Evolutionary conservation across 768 basidiomycete genomes (phyloP).

Genomic region (Hebeloma cylindrosporum): DNA sequence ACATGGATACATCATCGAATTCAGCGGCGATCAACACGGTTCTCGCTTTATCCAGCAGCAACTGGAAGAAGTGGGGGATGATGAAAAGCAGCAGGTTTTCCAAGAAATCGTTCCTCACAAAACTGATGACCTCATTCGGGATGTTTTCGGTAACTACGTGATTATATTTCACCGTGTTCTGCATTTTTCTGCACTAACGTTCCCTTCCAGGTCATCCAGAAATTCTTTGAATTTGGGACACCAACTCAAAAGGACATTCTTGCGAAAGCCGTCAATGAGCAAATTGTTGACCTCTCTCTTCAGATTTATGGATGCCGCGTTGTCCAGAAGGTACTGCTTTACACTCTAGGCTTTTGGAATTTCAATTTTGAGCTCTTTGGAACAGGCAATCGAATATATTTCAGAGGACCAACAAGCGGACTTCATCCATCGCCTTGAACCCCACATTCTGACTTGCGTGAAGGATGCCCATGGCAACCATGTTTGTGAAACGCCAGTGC

Average conservation of each 20-base stretch:
- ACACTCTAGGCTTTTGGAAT: not conserved
- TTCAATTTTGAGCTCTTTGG: constrained; percentile 6
- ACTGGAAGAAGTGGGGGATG: constrained; percentile 56
- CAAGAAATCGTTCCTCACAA: constrained; percentile 84
- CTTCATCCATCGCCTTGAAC: constrained; percentile 79
- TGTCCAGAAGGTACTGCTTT: constrained; percentile 75
- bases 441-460: constrained; percentile 80
- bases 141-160: constrained; percentile 97
- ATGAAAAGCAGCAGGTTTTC: constrained; percentile 79
- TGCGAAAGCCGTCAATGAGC: constrained; percentile 72
- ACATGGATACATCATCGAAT: constrained; percentile 82
- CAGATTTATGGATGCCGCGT: constrained; percentile 98
- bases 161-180: constrained; percentile 24
- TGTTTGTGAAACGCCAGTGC: constrained; percentile 44
- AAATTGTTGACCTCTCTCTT: constrained; percentile 71
- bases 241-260: constrained; percentile 70
- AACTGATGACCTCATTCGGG: constrained; percentile 75
- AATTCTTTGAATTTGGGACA: constrained; percentile 86
- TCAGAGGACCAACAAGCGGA: constrained; percentile 72
- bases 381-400: constrained; percentile 82
- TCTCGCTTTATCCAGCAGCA: constrained; percentile 96
- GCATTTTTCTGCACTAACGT: not conserved
- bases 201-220: constrained; percentile 77
- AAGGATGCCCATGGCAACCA: constrained; percentile 94
- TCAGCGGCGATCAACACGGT: constrained; percentile 94